Conservation (phyloP, 495 filamentous ascomycete genomes). For the Lophium mytilinum region DNA sequence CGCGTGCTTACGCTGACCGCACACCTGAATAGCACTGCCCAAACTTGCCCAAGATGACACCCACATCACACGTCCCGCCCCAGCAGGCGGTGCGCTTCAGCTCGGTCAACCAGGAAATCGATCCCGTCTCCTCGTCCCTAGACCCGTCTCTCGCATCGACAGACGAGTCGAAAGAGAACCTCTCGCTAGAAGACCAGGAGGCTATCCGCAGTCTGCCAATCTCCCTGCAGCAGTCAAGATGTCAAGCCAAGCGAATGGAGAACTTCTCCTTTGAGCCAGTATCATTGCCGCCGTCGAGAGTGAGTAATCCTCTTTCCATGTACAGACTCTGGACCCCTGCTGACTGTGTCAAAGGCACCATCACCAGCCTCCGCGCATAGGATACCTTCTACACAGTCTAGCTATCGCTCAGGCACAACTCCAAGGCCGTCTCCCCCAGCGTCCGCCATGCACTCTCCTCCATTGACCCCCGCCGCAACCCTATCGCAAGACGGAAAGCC, state of each 20-base stretch:
- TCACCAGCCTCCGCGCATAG: conserved; percentile 43
- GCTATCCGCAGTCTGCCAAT: conserved; percentile 65
- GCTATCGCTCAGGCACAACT: conserved; percentile 16
- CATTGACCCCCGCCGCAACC: conserved; percentile 78
- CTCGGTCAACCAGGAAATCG: conserved; percentile 70
- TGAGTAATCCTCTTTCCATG: conserved; percentile 40
- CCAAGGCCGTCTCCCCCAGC: conserved; percentile 43
- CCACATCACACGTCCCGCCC: conserved; percentile 1
- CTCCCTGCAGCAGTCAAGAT: conserved; percentile 59
- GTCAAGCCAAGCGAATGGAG: conserved; percentile 74
- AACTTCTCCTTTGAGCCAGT: conserved; percentile 82
- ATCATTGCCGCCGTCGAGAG: conserved; percentile 77
- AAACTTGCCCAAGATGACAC: conserved; percentile 7
- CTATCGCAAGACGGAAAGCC: conserved; percentile 33
- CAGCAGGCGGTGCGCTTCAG: conserved; percentile 65
- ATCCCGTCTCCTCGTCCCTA: conserved; percentile 40
- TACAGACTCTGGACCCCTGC: conserved; percentile 1
- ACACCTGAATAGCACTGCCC: background rate
- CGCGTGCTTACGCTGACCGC: no score
- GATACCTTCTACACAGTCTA: conserved; percentile 36
- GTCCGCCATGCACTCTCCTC: conserved; percentile 74
- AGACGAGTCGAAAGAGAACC: conserved; percentile 30
- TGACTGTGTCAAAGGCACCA: conserved; percentile 33
- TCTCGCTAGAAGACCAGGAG: conserved; percentile 48
- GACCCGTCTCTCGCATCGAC: conserved; percentile 31